phyloP scores from a whole-genome alignment of 192 early-diverging fungal genomes.

The Coemansia sp. region DNA sequence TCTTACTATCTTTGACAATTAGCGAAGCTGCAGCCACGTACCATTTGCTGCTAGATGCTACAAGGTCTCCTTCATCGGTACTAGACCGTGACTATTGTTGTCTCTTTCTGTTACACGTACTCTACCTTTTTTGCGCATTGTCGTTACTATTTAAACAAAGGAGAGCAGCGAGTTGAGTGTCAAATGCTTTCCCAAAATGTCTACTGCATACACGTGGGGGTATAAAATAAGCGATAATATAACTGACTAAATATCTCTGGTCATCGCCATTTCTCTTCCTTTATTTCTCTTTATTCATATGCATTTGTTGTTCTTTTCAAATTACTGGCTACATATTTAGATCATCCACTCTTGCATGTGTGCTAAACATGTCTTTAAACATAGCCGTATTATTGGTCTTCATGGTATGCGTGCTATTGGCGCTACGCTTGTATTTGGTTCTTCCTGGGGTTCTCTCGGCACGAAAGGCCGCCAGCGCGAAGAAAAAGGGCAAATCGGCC shows the following conservation, averaged over 20 bases:
- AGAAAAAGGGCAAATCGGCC: slow-evolving; percentile 31
- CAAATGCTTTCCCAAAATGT: background rate
- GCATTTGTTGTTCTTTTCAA: background rate
- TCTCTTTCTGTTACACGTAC: no score
- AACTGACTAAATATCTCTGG: background rate
- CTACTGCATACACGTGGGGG: background rate
- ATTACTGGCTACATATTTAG: no score
- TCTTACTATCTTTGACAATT: no score
- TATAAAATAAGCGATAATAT: background rate
- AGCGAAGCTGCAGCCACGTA: no score
- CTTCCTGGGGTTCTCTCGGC: slow-evolving; percentile 27
- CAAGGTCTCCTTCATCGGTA: no score
- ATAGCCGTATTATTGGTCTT: slow-evolving; percentile 4
- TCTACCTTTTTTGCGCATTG: no score
- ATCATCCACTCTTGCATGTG: background rate
- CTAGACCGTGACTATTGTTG: no score
- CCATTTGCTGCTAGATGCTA: no score
- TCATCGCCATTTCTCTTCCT: background rate
- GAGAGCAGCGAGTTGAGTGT: background rate
- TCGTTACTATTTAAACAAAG: no score
- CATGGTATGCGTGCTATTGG: slow-evolving; percentile 9
- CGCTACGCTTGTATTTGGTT: slow-evolving; percentile 37
- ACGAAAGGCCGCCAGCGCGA: slow-evolving; percentile 6
- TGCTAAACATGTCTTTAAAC: background rate
- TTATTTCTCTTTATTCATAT: background rate